A percentile compares a stretch with the other conserved stretches of the same genome.
phyloP scores from a whole-genome alignment of 2,329 filamentous ascomycete genomes.

The Thielaviopsis musarum region DNA sequence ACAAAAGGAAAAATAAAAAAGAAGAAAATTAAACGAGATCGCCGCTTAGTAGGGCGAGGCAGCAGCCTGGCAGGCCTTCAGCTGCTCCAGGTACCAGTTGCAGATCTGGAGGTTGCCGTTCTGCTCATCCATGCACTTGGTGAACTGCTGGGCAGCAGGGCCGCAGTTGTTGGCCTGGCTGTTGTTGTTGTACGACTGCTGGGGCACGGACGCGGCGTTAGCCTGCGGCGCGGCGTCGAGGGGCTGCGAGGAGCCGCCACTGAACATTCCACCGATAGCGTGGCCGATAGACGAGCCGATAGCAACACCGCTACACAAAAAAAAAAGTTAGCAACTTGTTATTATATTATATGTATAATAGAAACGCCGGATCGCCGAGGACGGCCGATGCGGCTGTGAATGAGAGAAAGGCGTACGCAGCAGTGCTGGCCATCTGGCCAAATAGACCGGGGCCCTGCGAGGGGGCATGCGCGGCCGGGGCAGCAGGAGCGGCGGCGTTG shows the following conservation, averaged over 20 bases:
- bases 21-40: background rate
- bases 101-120: slow-evolving; percentile 88
- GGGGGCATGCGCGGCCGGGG: slow-evolving; percentile 28
- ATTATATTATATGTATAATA: background rate
- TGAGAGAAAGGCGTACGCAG: slow-evolving; percentile 58
- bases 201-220: slow-evolving; percentile 26
- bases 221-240: slow-evolving; percentile 30
- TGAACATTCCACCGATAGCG: slow-evolving; percentile 78
- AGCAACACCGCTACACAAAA: slow-evolving; percentile 63
- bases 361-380: too few relatives aligned
- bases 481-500: slow-evolving; percentile 26
- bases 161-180: slow-evolving; percentile 43
- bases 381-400: background rate
- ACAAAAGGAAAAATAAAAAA: background rate
- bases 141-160: slow-evolving; percentile 68
- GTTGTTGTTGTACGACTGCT: slow-evolving; percentile 31
- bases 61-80: slow-evolving; percentile 24
- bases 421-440: slow-evolving; percentile 93
- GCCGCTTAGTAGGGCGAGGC: slow-evolving; percentile 8
- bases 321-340: slow-evolving; percentile 10
- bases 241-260: slow-evolving; percentile 49
- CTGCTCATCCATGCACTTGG: slow-evolving; percentile 92
- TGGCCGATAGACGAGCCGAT: slow-evolving; percentile 92
- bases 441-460: slow-evolving; percentile 70
- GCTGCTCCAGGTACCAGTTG: slow-evolving; percentile 94